Evolutionary conservation across 75 land plant species (phyloP).

Genomic region (Picea glauca): DNA sequence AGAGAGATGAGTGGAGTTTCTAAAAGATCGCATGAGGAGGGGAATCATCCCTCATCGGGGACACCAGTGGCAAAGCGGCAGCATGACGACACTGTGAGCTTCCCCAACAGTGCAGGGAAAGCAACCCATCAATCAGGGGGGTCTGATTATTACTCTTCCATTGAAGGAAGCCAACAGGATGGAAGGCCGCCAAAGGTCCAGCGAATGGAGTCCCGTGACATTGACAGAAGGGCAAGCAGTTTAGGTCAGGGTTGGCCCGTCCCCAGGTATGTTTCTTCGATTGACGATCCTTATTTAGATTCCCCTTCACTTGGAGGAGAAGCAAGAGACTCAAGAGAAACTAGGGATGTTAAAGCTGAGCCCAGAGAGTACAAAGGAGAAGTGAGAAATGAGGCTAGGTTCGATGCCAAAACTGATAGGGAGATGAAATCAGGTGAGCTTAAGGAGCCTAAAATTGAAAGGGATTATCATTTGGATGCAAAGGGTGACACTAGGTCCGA

Average conservation of each 20-base stretch:
- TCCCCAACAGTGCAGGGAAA: slow-evolving; percentile 17
- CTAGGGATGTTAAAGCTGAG: slow-evolving; percentile 25
- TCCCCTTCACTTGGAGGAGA: slow-evolving; percentile 15
- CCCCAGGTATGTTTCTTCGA: slow-evolving; percentile 14
- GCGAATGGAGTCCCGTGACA: slow-evolving; percentile 35
- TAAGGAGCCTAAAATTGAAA: slow-evolving; percentile 38
- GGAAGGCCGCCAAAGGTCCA: slow-evolving; percentile 27
- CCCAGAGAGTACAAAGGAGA: slow-evolving; percentile 34
- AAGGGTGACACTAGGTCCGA: slow-evolving; percentile 37
- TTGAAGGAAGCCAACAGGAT: slow-evolving; percentile 17
- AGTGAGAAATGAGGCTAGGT: slow-evolving; percentile 16
- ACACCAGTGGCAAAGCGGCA: slow-evolving; percentile 17
- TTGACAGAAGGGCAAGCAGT: slow-evolving; percentile 17
- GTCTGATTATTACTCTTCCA: slow-evolving; percentile 18
- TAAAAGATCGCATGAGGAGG: slow-evolving; percentile 29
- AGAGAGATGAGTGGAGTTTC: slow-evolving; percentile 25
- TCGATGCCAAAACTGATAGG: slow-evolving; percentile 20
- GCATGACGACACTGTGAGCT: slow-evolving; percentile 17
- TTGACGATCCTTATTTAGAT: slow-evolving; percentile 22
- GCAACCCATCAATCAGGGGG: slow-evolving; percentile 7
- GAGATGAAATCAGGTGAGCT: slow-evolving; percentile 22
- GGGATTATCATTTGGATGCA: slow-evolving; percentile 20
- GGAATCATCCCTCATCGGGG: slow-evolving; percentile 2
- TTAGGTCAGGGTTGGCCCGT: slow-evolving; percentile 8
- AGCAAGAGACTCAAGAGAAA: slow-evolving; percentile 17